Base-by-base conservation (phyloP, 2,329 filamentous ascomycete genomes). In the Amylocarpus encephaloides region DNA sequence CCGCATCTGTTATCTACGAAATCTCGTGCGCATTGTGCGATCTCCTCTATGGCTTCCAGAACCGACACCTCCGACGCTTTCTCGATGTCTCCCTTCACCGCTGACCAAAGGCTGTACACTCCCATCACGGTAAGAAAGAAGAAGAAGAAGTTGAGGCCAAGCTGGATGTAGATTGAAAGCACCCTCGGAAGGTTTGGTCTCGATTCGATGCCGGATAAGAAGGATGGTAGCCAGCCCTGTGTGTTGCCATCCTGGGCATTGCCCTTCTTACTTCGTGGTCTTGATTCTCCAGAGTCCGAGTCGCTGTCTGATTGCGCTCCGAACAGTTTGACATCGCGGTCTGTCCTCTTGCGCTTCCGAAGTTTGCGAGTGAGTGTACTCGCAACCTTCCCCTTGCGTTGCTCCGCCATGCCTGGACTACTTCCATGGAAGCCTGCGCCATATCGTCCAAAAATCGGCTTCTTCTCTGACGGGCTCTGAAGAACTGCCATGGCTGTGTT, bases 1-100 rank as follows among this genome's bases (percentile, higher is more conserved):
- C 76, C 78, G 67, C 93, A 98, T 34, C 76, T 74, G 63, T 98
- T 98, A 43, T 82, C 76, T 1, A 76, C 72, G 67, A 86, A 98
- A 56, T 92, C 76, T 35, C 79, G 78, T 2, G 79, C 77, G 66
- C 93, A 98, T 66, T 93, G 93, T 56, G 80, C 76, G 66, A 94
- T 94, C 58, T 89, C 82, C 10, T 80, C 78, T 53, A 91, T 69
- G 18, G 93, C 79, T 12, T 81, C 78, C 2, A 79, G 73, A 93
- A 80, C 75, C 30, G 70, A 67, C 13, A 73, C 67, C 73, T 80
- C 53, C 74, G 72, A 67, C 77, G 82, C 61, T 75, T 74, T 58
- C 76, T 71, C 54, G 12, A 67, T 60, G 46, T 67, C 65, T 18
- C 59, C 54, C 12, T 56, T 57, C 10, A 67, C 57, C 1, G 64